phyloP scores from a whole-genome alignment of 2,329 filamentous ascomycete genomes.

The Colletotrichum horii region DNA sequence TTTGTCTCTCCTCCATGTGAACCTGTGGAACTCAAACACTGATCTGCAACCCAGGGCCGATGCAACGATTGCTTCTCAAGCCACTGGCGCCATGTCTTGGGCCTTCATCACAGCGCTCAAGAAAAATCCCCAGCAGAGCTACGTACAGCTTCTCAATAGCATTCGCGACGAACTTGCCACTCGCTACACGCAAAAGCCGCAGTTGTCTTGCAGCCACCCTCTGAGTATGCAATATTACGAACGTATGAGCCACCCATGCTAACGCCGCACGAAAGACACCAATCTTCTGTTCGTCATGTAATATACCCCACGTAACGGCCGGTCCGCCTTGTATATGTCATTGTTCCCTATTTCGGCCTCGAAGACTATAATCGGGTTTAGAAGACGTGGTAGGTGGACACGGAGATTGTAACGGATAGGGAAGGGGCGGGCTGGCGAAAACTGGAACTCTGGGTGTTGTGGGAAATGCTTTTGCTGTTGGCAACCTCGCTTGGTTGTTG shows the following conservation, averaged over 20 bases:
- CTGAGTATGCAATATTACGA: slow-evolving; percentile 69
- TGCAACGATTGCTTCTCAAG: slow-evolving; percentile 87
- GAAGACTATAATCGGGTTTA: not conserved
- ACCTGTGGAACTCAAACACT: not conserved
- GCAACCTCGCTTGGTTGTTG: not conserved
- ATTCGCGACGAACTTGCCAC: slow-evolving; percentile 89
- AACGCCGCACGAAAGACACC: slow-evolving; percentile 51
- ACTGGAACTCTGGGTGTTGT: not conserved
- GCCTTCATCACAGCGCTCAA: slow-evolving; percentile 92
- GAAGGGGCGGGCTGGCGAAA: not conserved
- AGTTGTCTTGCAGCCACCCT: slow-evolving; percentile 96
- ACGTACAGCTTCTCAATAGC: slow-evolving; percentile 94
- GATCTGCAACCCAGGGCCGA: slow-evolving; percentile 69
- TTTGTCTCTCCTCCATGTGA: not conserved
- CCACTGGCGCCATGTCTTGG: slow-evolving; percentile 98
- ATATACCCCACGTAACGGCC: slow-evolving; percentile 21
- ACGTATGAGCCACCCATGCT: not conserved
- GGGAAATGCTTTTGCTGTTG: not conserved
- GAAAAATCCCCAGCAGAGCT: slow-evolving; percentile 98
- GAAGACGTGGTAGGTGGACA: not conserved
- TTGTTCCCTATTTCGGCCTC: not conserved
- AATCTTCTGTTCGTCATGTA: slow-evolving; percentile 69
- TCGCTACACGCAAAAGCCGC: slow-evolving; percentile 93
- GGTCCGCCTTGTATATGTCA: slow-evolving; percentile 12
- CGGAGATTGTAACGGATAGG: not conserved